These are phyloP conservation scores for Gentiana straminea DNA, from an alignment of 257 asterid genomes.

Conservation along the genomic window DNA sequence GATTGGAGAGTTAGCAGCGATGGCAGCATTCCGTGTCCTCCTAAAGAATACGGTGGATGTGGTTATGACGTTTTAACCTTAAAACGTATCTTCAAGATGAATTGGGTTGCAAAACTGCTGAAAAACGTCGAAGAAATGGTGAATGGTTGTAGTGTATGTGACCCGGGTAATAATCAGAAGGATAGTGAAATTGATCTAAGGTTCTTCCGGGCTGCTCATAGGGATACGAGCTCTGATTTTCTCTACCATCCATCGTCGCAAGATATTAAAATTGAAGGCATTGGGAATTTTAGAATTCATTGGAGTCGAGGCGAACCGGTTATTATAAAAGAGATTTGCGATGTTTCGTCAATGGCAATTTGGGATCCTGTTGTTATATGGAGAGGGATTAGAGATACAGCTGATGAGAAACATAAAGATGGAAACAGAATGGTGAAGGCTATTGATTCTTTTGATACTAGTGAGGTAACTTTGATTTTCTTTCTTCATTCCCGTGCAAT, in stretches of 20 bases:
- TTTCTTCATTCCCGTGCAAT: too few species aligned
- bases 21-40: constrained; percentile 81
- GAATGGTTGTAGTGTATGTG: constrained; percentile 53
- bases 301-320: constrained; percentile 84
- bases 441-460: constrained; percentile 46
- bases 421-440: constrained; percentile 69
- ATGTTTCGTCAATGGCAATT: constrained; percentile 44
- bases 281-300: constrained; percentile 60
- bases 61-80: constrained; percentile 51
- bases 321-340: constrained; percentile 68
- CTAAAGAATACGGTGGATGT: constrained; percentile 74
- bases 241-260: constrained; percentile 62
- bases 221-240: constrained; percentile 43
- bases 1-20: constrained; percentile 61
- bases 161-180: constrained; percentile 31
- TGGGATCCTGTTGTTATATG: constrained; percentile 88
- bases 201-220: constrained; percentile 46
- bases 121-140: constrained; percentile 98
- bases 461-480: constrained; percentile 45
- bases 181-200: constrained; percentile 24
- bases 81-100: constrained; percentile 93
- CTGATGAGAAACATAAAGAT: constrained; percentile 69
- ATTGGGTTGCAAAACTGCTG: constrained; percentile 91
- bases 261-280: constrained; percentile 62
- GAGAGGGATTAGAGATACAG: constrained; percentile 70